Evolutionary conservation across 805 yeast species (phyloP), one percentile per base, ranked within the genome.

Genomic region (Hanseniaspora taiwanica): DNA sequence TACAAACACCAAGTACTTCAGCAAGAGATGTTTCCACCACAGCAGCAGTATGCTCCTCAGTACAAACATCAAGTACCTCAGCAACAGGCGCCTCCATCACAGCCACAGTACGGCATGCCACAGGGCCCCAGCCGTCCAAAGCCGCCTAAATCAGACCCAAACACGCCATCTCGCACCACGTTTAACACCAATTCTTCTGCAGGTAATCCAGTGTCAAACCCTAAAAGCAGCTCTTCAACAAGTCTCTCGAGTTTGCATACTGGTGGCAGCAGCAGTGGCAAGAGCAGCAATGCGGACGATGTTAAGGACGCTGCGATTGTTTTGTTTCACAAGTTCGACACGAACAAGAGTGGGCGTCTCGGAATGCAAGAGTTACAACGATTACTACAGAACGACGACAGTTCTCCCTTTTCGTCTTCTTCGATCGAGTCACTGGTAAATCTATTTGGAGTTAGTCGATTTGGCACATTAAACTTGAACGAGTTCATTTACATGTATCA

Each of bases 321-420:
- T 35, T 40, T 59, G 18, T 59, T 59, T 39, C 44, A 46, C 23
- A 56, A 55, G 27, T 62, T 56, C 42, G 64, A 59, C 42, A 42
- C 52, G 9, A 52, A 44, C 27, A 46, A 52, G 12, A 48, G 47
- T 24, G 60, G 58, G 6, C 46, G 63, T 39, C 31, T 59, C 27
- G 56, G 61, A 2, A 56, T 56, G 1, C 58, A 53, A 37, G 64
- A 59, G 32, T 41, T 59, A 20, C 59, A 57, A 35, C 56, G 58
- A 37, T 42, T 58, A 6, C 39, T 59, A 33, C 64, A 58, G 36
- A 59, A 59, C 42, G 64, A 59, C 37, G 64, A 59, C 36, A 52
- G 44, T 20, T 44, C 58, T 0, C 53, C 55, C 33, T 59, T 59
- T 32, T 53, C 57, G 42, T 49, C 51, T 4, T 54, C 62, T n/a